A percentile compares a stretch with the other conserved stretches of the same genome.
phyloP scores from a whole-genome alignment of 495 filamentous ascomycete genomes.

The Oleoguttula mirabilis region DNA sequence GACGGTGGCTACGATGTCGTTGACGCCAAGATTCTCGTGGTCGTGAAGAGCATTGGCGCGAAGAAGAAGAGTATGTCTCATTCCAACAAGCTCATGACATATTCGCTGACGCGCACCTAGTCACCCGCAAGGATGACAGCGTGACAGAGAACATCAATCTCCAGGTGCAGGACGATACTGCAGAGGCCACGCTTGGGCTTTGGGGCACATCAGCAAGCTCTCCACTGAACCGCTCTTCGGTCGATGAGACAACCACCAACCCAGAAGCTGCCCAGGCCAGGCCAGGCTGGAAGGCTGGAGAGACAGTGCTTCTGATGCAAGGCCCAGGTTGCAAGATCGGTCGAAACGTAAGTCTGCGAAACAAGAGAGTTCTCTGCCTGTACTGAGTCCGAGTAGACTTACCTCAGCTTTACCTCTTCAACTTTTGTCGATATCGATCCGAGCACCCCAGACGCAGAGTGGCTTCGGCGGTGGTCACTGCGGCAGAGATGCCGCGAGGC shows the following conservation, averaged over 20 bases:
- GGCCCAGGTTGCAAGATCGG: conserved; percentile 36
- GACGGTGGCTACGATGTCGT: conserved; percentile 39
- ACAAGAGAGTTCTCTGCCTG: not conserved
- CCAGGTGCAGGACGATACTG: conserved; percentile 49
- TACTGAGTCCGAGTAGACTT: conserved; percentile 16
- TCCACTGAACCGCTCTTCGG: conserved; percentile 13
- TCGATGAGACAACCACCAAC: conserved; percentile 30
- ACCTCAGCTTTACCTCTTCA: conserved; percentile 34
- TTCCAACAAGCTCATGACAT: too few species aligned
- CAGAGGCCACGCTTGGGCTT: conserved; percentile 39
- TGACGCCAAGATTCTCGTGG: conserved; percentile 40
- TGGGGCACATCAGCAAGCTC: conserved; percentile 41
- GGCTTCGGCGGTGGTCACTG: conserved; percentile 42
- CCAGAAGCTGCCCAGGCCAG: conserved; percentile 23
- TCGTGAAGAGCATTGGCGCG: conserved; percentile 44
- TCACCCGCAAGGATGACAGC: conserved; percentile 37
- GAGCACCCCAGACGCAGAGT: conserved; percentile 42
- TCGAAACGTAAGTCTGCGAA: conserved; percentile 5
- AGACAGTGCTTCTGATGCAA: conserved; percentile 30
- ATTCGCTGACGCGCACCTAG: too few species aligned
- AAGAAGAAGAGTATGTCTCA: conserved; percentile 31
- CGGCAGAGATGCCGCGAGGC: conserved; percentile 41
- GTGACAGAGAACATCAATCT: conserved; percentile 39
- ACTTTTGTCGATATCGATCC: conserved; percentile 50
- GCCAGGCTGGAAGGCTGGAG: conserved; percentile 16